Evolutionary conservation across 1,139 yeast species (phyloP), one percentile per base, ranked within the genome.

Genomic region (Taphrina populina): DNA sequence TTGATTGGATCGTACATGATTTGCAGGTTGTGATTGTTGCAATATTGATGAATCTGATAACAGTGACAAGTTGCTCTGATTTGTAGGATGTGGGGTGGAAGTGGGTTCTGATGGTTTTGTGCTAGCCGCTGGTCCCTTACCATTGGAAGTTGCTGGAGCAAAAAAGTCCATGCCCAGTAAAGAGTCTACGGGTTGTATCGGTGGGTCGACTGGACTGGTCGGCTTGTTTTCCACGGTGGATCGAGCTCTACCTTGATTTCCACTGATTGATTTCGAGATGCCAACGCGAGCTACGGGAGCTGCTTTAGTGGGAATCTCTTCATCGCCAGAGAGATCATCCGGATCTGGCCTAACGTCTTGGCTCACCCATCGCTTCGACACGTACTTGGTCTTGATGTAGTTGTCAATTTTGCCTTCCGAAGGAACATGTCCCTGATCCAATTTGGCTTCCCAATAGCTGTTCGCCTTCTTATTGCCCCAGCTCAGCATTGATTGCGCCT

Each of bases 321-420:
- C 61, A 13, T 53, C 59, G 20, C 53, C 64, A 17, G 59, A 62
- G 44, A 63, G 63, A 41, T 62, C 66, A 61, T 76, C 68, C 1
- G 88, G 87, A 63, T 82, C 82, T 3, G 90, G 90, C 19, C 80
- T 67, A 4, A 66, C 67, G 3, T 75, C 60, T 21, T 79, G 70
- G 17, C 72, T 68, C 11, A 77, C 82, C 98, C 98, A 92, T 67
- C 90, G 84, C 70, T 83, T 87, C 71, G 84, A 67, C 63, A 88
- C 97, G 67, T 92, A 92, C 69, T 92, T 92, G 4, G 95, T 88
- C 62, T 92, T 76, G 61, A 92, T 88, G 70, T 88, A 92, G 69
- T 85, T 88, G 62, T 84, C 95, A 63, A 92, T 81, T 70, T 88
- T 88, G 68, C 84, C 58, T 60, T 83, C 88, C 67, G 88, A 88